Evolutionary conservation across 225 moss, liverwort and hornwort genomes (phyloP).

Genomic region (Polytrichum commune): DNA sequence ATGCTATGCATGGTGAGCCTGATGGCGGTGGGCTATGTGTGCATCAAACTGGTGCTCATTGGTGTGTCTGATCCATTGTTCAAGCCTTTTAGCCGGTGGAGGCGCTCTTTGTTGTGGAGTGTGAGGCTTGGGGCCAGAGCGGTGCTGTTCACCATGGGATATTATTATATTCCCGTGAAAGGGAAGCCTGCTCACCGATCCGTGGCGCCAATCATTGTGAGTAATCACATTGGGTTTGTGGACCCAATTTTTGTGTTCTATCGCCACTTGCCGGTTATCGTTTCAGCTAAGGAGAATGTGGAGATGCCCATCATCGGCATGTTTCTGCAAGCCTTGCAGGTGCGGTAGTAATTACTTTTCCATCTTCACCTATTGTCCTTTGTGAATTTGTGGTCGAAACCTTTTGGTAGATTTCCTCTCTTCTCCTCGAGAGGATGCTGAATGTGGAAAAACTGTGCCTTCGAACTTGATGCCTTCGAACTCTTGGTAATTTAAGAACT

Average conservation of each 20-base stretch:
- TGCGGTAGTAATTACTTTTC: constrained; percentile 2
- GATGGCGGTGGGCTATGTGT: constrained; percentile 39
- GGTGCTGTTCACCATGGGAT: constrained; percentile 48
- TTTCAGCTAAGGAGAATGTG: constrained; percentile 61
- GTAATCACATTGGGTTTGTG: constrained; percentile 62
- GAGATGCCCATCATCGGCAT: constrained; percentile 70
- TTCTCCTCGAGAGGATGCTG: too few relatives aligned
- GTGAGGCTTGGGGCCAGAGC: constrained; percentile 41
- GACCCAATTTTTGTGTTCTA: constrained; percentile 69
- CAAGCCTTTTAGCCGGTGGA: constrained; percentile 53
- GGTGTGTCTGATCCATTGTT: constrained; percentile 54
- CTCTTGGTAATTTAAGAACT: too few relatives aligned
- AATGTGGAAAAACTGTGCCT: too few relatives aligned
- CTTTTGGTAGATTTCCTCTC: too few relatives aligned
- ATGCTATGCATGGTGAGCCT: constrained; percentile 30
- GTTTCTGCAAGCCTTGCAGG: constrained; percentile 62
- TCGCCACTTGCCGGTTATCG: constrained; percentile 61
- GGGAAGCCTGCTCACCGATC: constrained; percentile 47
- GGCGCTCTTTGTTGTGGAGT: constrained; percentile 45
- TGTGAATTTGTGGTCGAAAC: too few relatives aligned
- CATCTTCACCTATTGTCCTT: too few relatives aligned
- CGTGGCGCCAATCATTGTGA: constrained; percentile 50
- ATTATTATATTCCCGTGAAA: constrained; percentile 41
- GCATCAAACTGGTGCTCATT: constrained; percentile 44
- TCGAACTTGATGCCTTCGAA: too few relatives aligned